phyloP scores from a whole-genome alignment of 495 filamentous ascomycete genomes.

The Penicillium desertorum region DNA sequence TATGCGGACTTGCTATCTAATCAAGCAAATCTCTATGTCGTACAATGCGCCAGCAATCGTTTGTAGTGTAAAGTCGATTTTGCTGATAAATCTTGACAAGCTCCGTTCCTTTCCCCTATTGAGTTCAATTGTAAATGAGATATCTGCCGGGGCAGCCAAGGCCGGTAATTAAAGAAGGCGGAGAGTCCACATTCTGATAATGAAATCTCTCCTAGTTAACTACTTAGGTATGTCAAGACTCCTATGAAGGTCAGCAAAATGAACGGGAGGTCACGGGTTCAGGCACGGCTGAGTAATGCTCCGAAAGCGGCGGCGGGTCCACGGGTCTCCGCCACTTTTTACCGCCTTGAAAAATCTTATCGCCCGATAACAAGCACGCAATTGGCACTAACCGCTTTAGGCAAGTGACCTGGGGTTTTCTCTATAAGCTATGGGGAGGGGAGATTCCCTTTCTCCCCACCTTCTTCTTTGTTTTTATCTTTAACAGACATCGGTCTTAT shows the following conservation, averaged over 20 bases:
- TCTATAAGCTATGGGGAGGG: slow-evolving; percentile 28
- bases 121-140: too few relatives aligned
- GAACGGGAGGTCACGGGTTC: too few relatives aligned
- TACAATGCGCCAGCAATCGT: too few relatives aligned
- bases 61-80: too few relatives aligned
- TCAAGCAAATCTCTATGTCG: too few relatives aligned
- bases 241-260: too few relatives aligned
- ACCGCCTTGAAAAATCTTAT: slow-evolving; percentile 19
- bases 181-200: neutral
- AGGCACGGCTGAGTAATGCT: neutral
- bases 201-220: neutral
- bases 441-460: slow-evolving; percentile 25
- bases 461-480: slow-evolving; percentile 30
- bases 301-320: slow-evolving; percentile 20
- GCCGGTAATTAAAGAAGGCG: too few relatives aligned
- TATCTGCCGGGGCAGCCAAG: too few relatives aligned
- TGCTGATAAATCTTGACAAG: too few relatives aligned
- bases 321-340: slow-evolving; percentile 20
- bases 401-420: slow-evolving; percentile 36
- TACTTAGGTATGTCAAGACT: too few relatives aligned
- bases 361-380: slow-evolving; percentile 20
- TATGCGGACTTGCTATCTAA: too few relatives aligned
- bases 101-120: too few relatives aligned
- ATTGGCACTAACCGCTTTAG: slow-evolving; percentile 42
- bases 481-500: slow-evolving; percentile 25